Evolutionary conservation across 495 filamentous ascomycete species (phyloP).

Genomic region (Niebla homalea): DNA sequence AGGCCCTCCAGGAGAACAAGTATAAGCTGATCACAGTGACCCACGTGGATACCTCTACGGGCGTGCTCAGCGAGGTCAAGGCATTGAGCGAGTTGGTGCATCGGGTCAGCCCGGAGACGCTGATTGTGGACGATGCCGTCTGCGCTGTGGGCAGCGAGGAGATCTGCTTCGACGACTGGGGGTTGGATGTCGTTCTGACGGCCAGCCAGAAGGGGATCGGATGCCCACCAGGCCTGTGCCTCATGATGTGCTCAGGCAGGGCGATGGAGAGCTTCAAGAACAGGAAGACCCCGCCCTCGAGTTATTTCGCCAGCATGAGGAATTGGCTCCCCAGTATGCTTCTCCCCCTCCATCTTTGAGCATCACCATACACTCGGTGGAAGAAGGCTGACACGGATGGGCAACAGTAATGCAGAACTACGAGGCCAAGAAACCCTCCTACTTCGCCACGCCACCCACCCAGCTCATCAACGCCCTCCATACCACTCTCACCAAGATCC

Average conservation of each 20-base stretch:
- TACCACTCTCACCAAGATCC: conserved; percentile 81
- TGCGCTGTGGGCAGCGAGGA: conserved; percentile 95
- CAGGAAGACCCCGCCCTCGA: conserved; percentile 62
- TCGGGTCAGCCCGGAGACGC: conserved; percentile 74
- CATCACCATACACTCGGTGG: neutral
- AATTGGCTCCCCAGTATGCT: conserved; percentile 83
- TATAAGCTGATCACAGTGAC: conserved; percentile 92
- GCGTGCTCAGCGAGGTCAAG: conserved; percentile 84
- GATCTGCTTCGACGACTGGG: conserved; percentile 90
- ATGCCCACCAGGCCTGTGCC: conserved; percentile 82
- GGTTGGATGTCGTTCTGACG: conserved; percentile 81
- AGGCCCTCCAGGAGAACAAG: conserved; percentile 70
- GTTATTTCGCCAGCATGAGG: conserved; percentile 90
- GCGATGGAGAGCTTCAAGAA: conserved; percentile 72
- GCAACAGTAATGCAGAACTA: conserved; percentile 86
- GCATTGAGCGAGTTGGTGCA: conserved; percentile 68
- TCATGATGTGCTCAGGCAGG: conserved; percentile 79
- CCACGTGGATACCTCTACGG: conserved; percentile 94
- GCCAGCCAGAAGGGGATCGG: conserved; percentile 95
- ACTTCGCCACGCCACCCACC: conserved; percentile 92
- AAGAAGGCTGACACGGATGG: neutral
- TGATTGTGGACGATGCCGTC: conserved; percentile 87
- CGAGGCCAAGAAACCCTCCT: conserved; percentile 89
- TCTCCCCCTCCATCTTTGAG: neutral
- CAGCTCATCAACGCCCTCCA: conserved; percentile 91